Evolutionary conservation across 345 rosid species (phyloP), one percentile per base, ranked within the genome.

Genomic region (Erysimum cheiranthoides): DNA sequence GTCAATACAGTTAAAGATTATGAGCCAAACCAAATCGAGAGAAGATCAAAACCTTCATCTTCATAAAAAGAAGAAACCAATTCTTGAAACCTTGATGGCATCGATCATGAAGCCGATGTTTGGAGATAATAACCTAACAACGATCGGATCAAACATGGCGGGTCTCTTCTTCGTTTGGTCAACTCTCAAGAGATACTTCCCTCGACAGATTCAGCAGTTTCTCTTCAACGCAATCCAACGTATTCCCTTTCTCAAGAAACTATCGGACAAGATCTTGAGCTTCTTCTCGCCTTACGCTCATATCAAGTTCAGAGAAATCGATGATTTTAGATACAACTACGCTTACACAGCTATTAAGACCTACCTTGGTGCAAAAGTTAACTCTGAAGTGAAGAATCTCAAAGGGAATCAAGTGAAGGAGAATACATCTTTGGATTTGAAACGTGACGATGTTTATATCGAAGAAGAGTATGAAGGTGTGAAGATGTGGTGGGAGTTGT

Each of bases 291-390:
- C 88, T 47, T 85, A 80, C 60, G 47, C 84, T 61, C 78, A 85
- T 34, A 84, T 89, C 60, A 89, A 65, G 30, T 82, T 89, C 86
- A 21, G 69, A 13, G 90, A 89, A 56, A 80, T 73, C 70, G 51
- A 81, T 1, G 85, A 84, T 0, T 83, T 76, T 42, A 70, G 83
- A 40, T 61, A 74, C 70, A 85, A 84, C 66, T 86, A 84, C 40
- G 84, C 82, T 6, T 89, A 71, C 71, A 34, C 75, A 0, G 82
- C 85, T 0, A 80, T 88, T 35, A 83, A 85, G 76, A 84, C 75
- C 73, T 89, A 84, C 80, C 86, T 89, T 39, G 81, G 79, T 61
- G 51, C 61, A 39, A 52, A 61, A 51, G 61, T 72, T 61, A 72
- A 72, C 76, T 17, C 76, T 17, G n/a, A 50, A 38, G 76, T 72